Base-by-base conservation (phyloP, 371 early-diverging fungal species). In the Entomophthora muscae region DNA sequence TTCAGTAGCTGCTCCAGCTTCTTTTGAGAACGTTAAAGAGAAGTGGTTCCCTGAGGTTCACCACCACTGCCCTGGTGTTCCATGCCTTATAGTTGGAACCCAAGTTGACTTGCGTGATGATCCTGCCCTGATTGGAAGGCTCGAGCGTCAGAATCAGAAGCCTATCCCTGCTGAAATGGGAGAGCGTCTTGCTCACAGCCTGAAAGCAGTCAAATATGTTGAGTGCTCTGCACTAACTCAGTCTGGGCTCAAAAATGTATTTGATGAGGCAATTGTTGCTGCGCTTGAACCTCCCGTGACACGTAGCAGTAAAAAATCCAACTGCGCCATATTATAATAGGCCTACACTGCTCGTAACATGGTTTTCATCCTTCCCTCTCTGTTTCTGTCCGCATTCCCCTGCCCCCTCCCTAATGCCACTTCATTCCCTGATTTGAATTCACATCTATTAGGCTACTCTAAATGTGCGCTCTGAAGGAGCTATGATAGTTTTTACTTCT, bases 231-330 rank as follows among this genome's bases (percentile, higher is more conserved):
- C 98, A 27, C 74, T 94, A 67, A 95, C 95, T 32, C 98, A 94
- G 71, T 84, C 86, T 70, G 84, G 98, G 2, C 76, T 99, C 64
- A 93, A 95, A 75, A 95, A 98, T 70, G 97, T 98, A 29, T 97
- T 97, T 80, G 97, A 95, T 71, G 95, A 97, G 73, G 97, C 97
- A 5, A 95, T 97, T 69, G 91, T 95, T 30, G 98, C 95, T n/a
- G 98, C 95, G 31, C 72, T 97, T 65, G 94, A 93, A 67, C 95
- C 97, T 29, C 95, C 94, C 26, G 77, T 78, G 24, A 76, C 82
- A 66, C 85, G 83, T 76, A 22, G 33, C 23, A 33, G 33, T 30
- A 84, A 86, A 76, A 80, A 83, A 67, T 80, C 74, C 67, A 85
- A 83, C 77, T 91, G 91, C 71, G 61, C 79, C 58, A 63, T 91